Evolutionary conservation across 495 filamentous ascomycete species (phyloP).

Genomic region (Chaetomium tenue): DNA sequence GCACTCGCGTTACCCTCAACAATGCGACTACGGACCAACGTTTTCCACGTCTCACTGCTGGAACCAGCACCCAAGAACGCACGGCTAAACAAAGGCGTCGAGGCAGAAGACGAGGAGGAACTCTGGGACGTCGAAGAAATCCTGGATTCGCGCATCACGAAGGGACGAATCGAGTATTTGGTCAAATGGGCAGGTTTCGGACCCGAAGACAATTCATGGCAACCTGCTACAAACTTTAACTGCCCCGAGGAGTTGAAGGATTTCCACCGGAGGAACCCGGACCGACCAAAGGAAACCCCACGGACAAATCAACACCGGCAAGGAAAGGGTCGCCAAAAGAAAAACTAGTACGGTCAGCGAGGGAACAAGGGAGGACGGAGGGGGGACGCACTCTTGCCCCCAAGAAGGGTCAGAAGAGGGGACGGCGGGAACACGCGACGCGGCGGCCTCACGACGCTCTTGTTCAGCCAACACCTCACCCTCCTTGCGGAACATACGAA

Average conservation of each 20-base stretch:
- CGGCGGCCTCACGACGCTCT: too few species aligned
- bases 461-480: too few species aligned
- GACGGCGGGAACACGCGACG: too few species aligned
- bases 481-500: too few species aligned
- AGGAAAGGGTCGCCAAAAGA: too few species aligned
- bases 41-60: not conserved
- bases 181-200: not conserved
- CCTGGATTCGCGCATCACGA: not conserved
- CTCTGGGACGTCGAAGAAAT: not conserved
- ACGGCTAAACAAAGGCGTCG: not conserved
- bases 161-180: not conserved
- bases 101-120: slow-evolving; percentile 7
- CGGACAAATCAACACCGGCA: not conserved
- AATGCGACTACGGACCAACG: not conserved
- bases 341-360: too few species aligned
- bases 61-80: not conserved
- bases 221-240: slow-evolving; percentile 8
- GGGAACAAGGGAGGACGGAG: too few species aligned
- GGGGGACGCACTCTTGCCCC: too few species aligned
- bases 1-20: not conserved
- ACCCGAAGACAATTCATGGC: not conserved
- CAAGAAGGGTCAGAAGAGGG: too few species aligned
- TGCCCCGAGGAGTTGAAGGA: not conserved
- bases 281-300: not conserved
- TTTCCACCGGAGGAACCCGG: not conserved